Evolutionary conservation across 1,284 basidiomycete species (phyloP).

Genomic region (Rhodotorula sp.): DNA sequence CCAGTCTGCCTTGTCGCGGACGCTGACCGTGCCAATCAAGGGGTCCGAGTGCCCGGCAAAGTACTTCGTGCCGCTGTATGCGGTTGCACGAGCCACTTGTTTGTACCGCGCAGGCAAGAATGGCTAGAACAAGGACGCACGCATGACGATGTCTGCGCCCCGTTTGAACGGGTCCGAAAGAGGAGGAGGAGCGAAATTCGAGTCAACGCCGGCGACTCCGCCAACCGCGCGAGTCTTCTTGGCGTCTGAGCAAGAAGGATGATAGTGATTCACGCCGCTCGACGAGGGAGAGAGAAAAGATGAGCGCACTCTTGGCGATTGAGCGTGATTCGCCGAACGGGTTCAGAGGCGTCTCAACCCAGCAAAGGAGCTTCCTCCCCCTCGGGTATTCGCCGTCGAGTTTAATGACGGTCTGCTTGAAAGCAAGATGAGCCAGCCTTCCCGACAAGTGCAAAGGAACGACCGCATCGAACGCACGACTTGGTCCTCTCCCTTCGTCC

Average conservation of each 20-base stretch:
- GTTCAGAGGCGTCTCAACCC: conserved; percentile 87
- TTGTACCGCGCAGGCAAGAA: not conserved
- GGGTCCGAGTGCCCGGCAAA: conserved; percentile 86
- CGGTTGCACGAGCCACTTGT: not conserved
- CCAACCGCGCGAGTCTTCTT: conserved; percentile 63
- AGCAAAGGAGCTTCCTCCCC: conserved; percentile 62
- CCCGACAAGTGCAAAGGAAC: not conserved
- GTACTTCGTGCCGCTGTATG: conserved; percentile 59
- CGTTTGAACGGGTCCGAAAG: conserved; percentile 79
- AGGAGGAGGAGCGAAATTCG: conserved; percentile 87
- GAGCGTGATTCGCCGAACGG: conserved; percentile 79
- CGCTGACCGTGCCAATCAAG: conserved; percentile 74
- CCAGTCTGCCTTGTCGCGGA: conserved; percentile 65
- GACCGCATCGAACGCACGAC: conserved; percentile 18
- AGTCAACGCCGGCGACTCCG: conserved; percentile 69
- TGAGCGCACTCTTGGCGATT: conserved; percentile 63
- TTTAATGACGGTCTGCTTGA: not conserved
- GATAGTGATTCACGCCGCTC: no score
- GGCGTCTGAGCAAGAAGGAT: conserved; percentile 16
- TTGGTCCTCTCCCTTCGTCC: conserved; percentile 38
- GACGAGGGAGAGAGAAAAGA: not conserved
- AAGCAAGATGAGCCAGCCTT: no score
- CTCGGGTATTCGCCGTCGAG: conserved; percentile 68
- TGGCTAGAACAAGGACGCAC: not conserved
- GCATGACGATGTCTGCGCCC: conserved; percentile 62